phyloP scores from a whole-genome alignment of 1,284 basidiomycete species.

The Porphyrellus sp. region DNA sequence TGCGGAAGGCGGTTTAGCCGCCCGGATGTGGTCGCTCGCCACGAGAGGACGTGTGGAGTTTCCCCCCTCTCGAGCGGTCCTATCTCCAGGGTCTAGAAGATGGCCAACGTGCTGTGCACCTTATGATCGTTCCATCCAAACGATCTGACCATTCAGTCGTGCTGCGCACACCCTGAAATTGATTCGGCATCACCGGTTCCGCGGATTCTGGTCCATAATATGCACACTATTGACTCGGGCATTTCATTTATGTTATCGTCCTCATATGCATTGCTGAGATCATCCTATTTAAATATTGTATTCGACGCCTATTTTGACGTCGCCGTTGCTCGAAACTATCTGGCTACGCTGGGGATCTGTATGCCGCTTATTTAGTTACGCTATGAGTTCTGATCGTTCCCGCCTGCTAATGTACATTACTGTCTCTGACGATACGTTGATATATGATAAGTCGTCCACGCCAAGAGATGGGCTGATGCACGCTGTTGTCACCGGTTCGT shows the following conservation, averaged over 20 bases:
- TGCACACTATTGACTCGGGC: constrained; percentile 7
- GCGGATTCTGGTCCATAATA: constrained; percentile 6
- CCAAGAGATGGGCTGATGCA: background rate
- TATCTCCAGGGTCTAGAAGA: constrained; percentile 1
- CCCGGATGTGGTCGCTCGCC: constrained; percentile 29
- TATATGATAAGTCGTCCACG: background rate
- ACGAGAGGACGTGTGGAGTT: constrained; percentile 22
- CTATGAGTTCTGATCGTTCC: background rate
- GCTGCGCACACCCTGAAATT: constrained; percentile 1
- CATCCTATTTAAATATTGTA: constrained; percentile 11
- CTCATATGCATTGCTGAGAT: background rate
- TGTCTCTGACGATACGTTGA: constrained; percentile 4
- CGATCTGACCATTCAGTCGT: background rate
- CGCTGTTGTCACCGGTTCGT: too few relatives aligned
- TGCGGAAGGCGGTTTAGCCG: constrained; percentile 27
- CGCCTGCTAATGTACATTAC: constrained; percentile 1
- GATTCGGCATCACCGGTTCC: constrained; percentile 4
- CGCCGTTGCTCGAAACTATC: background rate
- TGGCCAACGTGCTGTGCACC: background rate
- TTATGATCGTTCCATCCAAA: background rate
- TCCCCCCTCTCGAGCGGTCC: background rate
- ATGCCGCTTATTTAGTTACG: background rate
- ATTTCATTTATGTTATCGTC: constrained; percentile 11
- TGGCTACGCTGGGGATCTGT: background rate
- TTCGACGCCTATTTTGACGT: background rate